Evolutionary conservation across 2,329 filamentous ascomycete genomes (phyloP).

Genomic region (Microdochium bolleyi): DNA sequence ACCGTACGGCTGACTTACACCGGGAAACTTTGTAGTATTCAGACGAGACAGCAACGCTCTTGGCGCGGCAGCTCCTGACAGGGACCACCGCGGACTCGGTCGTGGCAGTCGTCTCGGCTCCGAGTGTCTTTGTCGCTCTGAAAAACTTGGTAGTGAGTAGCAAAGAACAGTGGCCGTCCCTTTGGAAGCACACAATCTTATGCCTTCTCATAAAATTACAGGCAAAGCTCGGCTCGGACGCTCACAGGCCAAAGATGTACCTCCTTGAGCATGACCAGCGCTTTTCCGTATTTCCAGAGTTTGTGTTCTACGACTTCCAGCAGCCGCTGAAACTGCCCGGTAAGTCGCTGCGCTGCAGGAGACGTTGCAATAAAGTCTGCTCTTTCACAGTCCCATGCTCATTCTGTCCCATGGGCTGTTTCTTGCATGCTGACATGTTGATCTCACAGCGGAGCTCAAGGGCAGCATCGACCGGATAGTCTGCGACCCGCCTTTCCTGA

Average conservation of each 20-base stretch:
- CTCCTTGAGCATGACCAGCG: slow-evolving; percentile 69
- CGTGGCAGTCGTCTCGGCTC: slow-evolving; percentile 66
- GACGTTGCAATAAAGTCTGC: too few relatives aligned
- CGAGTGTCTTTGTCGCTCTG: slow-evolving; percentile 69
- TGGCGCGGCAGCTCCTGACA: slow-evolving; percentile 59
- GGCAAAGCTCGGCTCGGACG: slow-evolving; percentile 10
- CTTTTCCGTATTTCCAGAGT: slow-evolving; percentile 68
- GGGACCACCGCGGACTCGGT: slow-evolving; percentile 46
- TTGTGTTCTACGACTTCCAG: slow-evolving; percentile 67
- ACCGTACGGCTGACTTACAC: not conserved
- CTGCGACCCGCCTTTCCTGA: slow-evolving; percentile 72
- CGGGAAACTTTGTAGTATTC: slow-evolving; percentile 46
- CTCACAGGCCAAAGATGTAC: slow-evolving; percentile 46
- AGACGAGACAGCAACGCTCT: slow-evolving; percentile 57
- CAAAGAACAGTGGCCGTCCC: slow-evolving; percentile 3
- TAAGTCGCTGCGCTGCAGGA: slow-evolving; percentile 16
- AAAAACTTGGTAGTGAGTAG: slow-evolving; percentile 58
- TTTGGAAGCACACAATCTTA: not conserved
- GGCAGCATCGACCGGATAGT: slow-evolving; percentile 61
- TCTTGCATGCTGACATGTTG: slow-evolving; percentile 1
- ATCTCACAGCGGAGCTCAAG: slow-evolving; percentile 45
- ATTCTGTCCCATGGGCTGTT: not conserved
- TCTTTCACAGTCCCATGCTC: not conserved
- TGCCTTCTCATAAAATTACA: not conserved
- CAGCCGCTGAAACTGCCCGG: slow-evolving; percentile 58